Conservation (phyloP, 169 alveolate genomes). For the Plasmodium falciparum region DNA sequence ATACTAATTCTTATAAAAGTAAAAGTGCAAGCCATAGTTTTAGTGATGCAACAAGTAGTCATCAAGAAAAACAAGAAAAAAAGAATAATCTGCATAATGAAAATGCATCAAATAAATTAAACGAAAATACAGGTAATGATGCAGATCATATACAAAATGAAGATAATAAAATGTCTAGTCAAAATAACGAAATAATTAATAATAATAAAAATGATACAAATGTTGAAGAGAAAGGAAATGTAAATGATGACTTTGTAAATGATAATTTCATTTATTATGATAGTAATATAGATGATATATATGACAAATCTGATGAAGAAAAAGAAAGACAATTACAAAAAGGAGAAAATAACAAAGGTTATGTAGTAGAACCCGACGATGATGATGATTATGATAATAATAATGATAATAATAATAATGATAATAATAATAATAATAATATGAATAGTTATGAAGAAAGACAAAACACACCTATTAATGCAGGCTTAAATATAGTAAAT, state of each 20-base stretch:
- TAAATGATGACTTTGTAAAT: constrained; percentile 10
- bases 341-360: background rate
- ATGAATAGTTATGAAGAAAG: constrained; percentile 8
- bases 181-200: constrained; percentile 5
- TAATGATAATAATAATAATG: background rate
- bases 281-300: constrained; percentile 59
- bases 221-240: constrained; percentile 4
- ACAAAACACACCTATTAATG: background rate
- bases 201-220: background rate
- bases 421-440: background rate
- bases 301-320: constrained; percentile 50
- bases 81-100: background rate
- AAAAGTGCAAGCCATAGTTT: background rate
- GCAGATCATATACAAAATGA: background rate
- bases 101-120: background rate
- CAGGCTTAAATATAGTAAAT: background rate
- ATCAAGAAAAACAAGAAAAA: background rate
- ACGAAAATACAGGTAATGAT: background rate
- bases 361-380: background rate
- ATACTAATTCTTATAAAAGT: constrained; percentile 19
- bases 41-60: constrained; percentile 1
- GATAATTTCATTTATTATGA: constrained; percentile 36
- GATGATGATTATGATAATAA: background rate
- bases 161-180: constrained; percentile 3
- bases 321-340: constrained; percentile 9